These are phyloP conservation scores for Leccinum fibrillosum DNA, from an alignment of 768 basidiomycete genomes.

Conservation along the genomic window DNA sequence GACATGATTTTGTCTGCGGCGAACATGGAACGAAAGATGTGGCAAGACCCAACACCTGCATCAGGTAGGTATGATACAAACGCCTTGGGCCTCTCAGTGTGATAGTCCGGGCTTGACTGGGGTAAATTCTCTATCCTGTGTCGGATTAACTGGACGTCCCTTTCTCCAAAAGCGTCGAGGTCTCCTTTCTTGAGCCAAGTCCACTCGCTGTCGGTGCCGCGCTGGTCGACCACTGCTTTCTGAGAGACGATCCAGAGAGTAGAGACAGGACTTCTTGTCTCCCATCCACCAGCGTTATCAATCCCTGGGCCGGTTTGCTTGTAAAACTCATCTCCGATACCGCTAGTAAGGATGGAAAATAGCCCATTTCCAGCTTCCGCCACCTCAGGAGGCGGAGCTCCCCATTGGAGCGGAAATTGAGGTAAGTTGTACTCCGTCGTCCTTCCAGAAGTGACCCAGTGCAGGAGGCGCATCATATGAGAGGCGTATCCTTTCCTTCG, in stretches of 20 bases:
- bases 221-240: not conserved
- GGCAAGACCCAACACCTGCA: slow-evolving; percentile 43
- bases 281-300: slow-evolving; percentile 41
- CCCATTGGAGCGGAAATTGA: slow-evolving; percentile 41
- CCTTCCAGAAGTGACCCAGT: slow-evolving; percentile 47
- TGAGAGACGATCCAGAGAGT: slow-evolving; percentile 39
- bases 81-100: slow-evolving; percentile 12
- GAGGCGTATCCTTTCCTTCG: slow-evolving; percentile 54
- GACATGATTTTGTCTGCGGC: slow-evolving; percentile 10
- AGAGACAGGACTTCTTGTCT: slow-evolving; percentile 32
- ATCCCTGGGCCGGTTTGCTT: slow-evolving; percentile 35
- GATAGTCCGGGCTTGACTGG: slow-evolving; percentile 4
- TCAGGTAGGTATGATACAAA: slow-evolving; percentile 42
- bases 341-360: slow-evolving; percentile 54
- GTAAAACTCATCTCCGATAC: slow-evolving; percentile 49
- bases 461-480: slow-evolving; percentile 65
- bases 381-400: slow-evolving; percentile 39
- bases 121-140: slow-evolving; percentile 23
- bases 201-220: slow-evolving; percentile 6
- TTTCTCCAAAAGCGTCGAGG: slow-evolving; percentile 36
- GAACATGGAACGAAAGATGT: slow-evolving; percentile 32
- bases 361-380: slow-evolving; percentile 35
- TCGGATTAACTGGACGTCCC: slow-evolving; percentile 39
- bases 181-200: slow-evolving; percentile 36
- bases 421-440: slow-evolving; percentile 28